Evolutionary conservation across 352 stramenopile species (phyloP), one percentile per base, ranked within the genome.

Genomic region (Phytophthora citricola): DNA sequence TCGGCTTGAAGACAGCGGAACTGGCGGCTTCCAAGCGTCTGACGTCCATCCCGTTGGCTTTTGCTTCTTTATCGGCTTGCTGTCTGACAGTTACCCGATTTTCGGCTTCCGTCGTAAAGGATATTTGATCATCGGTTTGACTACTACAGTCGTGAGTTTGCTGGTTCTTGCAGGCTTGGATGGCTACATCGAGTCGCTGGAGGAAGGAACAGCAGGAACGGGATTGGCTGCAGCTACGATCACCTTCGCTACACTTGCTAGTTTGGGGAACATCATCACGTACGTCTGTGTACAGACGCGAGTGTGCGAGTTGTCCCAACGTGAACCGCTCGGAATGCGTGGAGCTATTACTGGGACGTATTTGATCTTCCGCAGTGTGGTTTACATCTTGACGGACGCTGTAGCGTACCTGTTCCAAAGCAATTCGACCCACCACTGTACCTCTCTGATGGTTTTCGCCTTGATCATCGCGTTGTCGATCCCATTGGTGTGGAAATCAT

Each of bases 81-180:
- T 96, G 9, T 85, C 74, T 10, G 90, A 96, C 63, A 92, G 71
- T 49, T 85, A 89, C 50, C 90, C 90, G 12, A 89, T 97, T 54
- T 67, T 78, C 44, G 85, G 89, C 4, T 83, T 85, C 39, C 87
- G 84, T n/a, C 76, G 88, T n/a, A 94, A 94, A 69, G 73, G 81
- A 17, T 97, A 97, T 71, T 85, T 93, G 69, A 63, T 91, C 4
- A 53, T 91, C 7, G 87, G 90, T 1, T 60, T 84, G 47, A 40
- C 46, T 15, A 39, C 65, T 3, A 75, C 75, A 1, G 66, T 72
- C 9, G 9, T 74, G 3, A 73, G 71, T 38, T 41, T 83, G 20
- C 54, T 81, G 6, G 49, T 52, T 1, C 58, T 87, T 15, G 53
- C 76, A 3, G 67, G 22, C 0, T 54, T 87, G 43, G 66, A 71